Evolutionary conservation across 805 yeast genomes (phyloP), one percentile per base, ranked within the genome.

Genomic region (Lipomyces starkeyi): DNA sequence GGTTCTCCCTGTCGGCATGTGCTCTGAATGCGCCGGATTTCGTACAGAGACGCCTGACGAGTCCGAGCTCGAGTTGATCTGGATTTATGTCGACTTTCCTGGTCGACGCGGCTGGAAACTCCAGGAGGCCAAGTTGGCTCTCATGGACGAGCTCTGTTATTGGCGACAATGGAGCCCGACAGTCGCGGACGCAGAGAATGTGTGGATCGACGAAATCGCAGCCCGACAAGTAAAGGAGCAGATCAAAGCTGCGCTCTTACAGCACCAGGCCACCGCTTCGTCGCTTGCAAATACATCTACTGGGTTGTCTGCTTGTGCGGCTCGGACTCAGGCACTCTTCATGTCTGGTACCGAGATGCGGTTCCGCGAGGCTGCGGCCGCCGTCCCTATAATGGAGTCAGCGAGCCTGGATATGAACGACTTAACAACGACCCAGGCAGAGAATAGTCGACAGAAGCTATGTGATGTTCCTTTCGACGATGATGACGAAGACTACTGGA

Each of bases 141-240:
- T 43, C 56, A 20, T 32, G 54, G 69, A 68, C 49, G 71, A 66
- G 54, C 57, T 52, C 43, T 43, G 47, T 47, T 68, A 68, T 43
- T 68, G 71, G 71, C 64, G 66, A 7, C 59, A 61, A 6, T 66
- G 71, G 70, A 27, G 49, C 11, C 32, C 35, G 9, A 49, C 71
- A 13, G 64, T 66, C 37, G 61, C 20, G 8, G 64, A 65, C 32
- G 71, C 71, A 3, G 71, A 68, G 60, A 29, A 1, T n/a, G 37
- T 17, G 20, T 68, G 71, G 71, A 7, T 3, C 11, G 22, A 25
- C 4, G 60, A 58, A 40, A 27, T 47, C 2, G 67, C 37, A 9
- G n/a, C 3, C 32, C 61, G 63, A 27, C 62, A 20, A 11, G 71
- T 66, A 47, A 62, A 61, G 52, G 34, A n/a, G 9, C 54, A 43